Evolutionary conservation across 345 rosid genomes (phyloP).

Genomic region (Ceriops decandra): DNA sequence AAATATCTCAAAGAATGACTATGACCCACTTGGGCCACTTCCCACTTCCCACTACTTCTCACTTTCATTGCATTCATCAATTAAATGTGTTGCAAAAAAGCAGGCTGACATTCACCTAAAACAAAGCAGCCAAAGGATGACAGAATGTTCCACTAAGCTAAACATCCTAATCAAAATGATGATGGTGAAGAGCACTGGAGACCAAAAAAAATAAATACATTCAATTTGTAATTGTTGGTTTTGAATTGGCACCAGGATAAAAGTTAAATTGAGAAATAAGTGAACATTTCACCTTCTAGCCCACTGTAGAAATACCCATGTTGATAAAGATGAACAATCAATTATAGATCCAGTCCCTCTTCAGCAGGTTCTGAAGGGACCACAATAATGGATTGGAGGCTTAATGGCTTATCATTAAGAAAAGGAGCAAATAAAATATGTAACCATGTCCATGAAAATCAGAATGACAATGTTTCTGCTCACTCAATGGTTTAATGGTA

Average conservation of each 20-base stretch:
- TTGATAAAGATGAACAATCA: not conserved
- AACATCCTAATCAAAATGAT: not conserved
- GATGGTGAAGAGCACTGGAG: too few species aligned
- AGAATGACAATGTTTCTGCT: not conserved
- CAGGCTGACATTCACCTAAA: not conserved
- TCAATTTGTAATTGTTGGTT: not conserved
- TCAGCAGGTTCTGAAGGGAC: too few species aligned
- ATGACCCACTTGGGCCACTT: too few species aligned
- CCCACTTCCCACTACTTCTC: too few species aligned
- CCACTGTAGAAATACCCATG: too few species aligned
- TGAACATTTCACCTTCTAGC: too few species aligned
- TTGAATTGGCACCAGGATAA: not conserved
- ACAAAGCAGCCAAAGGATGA: not conserved
- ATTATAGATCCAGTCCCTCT: too few species aligned
- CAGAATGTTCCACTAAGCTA: not conserved
- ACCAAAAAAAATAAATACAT: not conserved
- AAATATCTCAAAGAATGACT: too few species aligned
- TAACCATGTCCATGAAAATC: not conserved
- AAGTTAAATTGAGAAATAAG: not conserved
- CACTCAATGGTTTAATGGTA: not conserved
- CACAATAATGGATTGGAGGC: too few species aligned
- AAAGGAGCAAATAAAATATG: not conserved
- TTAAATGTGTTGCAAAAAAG: not conserved
- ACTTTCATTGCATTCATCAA: not conserved
- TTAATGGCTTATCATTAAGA: not conserved